Evolutionary conservation across 2,329 filamentous ascomycete species (phyloP).

Genomic region (Dothideomycetes sp.): DNA sequence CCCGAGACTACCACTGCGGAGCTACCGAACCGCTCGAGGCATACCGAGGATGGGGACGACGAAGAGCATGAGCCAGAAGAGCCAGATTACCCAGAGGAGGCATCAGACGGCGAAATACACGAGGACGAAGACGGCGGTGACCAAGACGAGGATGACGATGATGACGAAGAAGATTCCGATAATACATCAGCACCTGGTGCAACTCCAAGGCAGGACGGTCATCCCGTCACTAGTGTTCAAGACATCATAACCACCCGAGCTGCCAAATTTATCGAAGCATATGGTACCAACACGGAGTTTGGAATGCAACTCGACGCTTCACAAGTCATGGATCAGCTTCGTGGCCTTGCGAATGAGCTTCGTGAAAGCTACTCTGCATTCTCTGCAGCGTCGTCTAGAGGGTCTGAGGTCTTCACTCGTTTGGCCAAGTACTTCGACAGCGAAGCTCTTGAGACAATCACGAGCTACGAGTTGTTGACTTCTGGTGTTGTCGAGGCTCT

Average conservation of each 20-base stretch:
- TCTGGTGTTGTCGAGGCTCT: conserved; percentile 82
- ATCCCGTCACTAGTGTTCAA: conserved; percentile 37
- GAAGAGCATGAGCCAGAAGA: conserved; percentile 22
- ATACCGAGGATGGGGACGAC: conserved; percentile 25
- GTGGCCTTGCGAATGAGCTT: conserved; percentile 60
- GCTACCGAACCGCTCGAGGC: conserved; percentile 8
- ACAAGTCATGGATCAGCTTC: conserved; percentile 63
- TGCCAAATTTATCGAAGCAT: conserved; percentile 70
- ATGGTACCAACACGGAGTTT: conserved; percentile 67
- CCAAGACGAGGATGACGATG: conserved; percentile 26
- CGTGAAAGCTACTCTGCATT: conserved; percentile 50
- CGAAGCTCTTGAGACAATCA: conserved; percentile 83
- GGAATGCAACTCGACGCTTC: conserved; percentile 68
- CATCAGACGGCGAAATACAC: conserved; percentile 32
- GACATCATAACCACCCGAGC: conserved; percentile 66
- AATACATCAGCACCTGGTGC: conserved; percentile 18
- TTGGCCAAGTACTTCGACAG: conserved; percentile 79
- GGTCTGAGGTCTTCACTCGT: conserved; percentile 46
- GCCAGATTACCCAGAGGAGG: conserved; percentile 41
- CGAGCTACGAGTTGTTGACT: conserved; percentile 84
- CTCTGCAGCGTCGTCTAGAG: too few species aligned
- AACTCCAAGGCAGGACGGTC: not conserved
- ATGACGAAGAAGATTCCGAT: conserved; percentile 28
- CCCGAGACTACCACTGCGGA: conserved; percentile 6
- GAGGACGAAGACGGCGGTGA: conserved; percentile 53